Percentiles rank a stretch among this genome's conserved stretches.
These are phyloP conservation scores for Gossypium sturtianum DNA, from an alignment of 345 rosid species.

Conservation along the genomic window DNA sequence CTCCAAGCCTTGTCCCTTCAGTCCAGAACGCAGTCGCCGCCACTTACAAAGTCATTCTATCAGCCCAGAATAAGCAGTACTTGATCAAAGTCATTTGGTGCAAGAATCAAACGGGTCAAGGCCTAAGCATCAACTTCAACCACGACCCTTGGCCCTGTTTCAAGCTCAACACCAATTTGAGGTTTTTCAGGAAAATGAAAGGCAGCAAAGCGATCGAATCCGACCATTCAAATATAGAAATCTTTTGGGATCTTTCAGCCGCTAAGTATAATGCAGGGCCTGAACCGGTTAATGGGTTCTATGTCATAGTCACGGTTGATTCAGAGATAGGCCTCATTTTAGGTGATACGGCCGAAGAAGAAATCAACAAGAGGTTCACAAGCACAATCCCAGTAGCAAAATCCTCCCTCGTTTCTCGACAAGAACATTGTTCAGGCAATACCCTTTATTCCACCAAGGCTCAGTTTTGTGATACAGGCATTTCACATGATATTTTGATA, in stretches of 20 bases:
- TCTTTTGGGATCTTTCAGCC: slow-evolving; percentile 73
- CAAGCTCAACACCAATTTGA: slow-evolving; percentile 54
- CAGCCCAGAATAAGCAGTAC: slow-evolving; percentile 25
- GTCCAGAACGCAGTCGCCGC: slow-evolving; percentile 53
- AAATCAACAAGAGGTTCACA: slow-evolving; percentile 34
- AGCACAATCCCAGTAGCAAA: slow-evolving; percentile 20
- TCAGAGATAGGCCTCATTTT: slow-evolving; percentile 56
- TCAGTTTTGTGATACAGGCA: slow-evolving; percentile 52
- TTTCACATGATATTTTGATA: slow-evolving; percentile 59
- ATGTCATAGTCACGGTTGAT: slow-evolving; percentile 57
- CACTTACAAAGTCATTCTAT: slow-evolving; percentile 49
- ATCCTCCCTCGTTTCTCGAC: slow-evolving; percentile 44
- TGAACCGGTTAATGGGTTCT: slow-evolving; percentile 64
- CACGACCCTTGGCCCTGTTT: slow-evolving; percentile 44
- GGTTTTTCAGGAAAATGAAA: slow-evolving; percentile 70
- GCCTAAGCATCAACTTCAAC: slow-evolving; percentile 51
- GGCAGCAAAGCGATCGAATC: slow-evolving; percentile 60
- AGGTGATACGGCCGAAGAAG: slow-evolving; percentile 55
- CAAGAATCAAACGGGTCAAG: slow-evolving; percentile 43
- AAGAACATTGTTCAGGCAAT: slow-evolving; percentile 73
- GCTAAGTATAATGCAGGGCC: slow-evolving; percentile 59
- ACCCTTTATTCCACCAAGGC: slow-evolving; percentile 63
- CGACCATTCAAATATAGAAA: slow-evolving; percentile 43
- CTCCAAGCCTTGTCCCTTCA: slow-evolving; percentile 54
- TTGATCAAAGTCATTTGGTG: slow-evolving; percentile 45